Conservation (phyloP, 2,329 filamentous ascomycete genomes). For the Kalaharituber pfeilii region DNA sequence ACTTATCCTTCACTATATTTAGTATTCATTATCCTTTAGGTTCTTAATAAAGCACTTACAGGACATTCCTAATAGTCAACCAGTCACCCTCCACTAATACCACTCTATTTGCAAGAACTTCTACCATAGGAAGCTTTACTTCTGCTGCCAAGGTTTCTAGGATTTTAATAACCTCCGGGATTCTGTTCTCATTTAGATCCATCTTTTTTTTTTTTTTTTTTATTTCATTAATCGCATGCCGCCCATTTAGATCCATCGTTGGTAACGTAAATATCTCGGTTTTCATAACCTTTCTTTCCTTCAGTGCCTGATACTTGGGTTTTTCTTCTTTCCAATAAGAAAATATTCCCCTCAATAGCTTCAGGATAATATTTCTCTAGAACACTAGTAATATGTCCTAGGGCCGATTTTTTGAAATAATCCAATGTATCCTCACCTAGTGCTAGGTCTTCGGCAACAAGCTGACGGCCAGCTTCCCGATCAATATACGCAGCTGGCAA, state of each 20-base stretch:
- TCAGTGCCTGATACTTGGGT: too few species aligned
- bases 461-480: neutral
- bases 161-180: neutral
- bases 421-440: neutral
- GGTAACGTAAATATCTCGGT: neutral
- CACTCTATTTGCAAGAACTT: neutral
- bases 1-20: too few species aligned
- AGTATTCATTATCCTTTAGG: too few species aligned
- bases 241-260: too few species aligned
- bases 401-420: neutral
- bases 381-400: neutral
- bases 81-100: neutral
- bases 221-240: too few species aligned
- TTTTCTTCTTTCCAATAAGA: too few species aligned
- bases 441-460: neutral
- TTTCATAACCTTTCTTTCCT: neutral
- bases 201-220: too few species aligned
- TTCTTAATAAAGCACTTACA: too few species aligned
- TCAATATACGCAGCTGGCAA: neutral
- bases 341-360: too few species aligned
- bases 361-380: neutral
- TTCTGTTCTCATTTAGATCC: neutral
- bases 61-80: neutral
- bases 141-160: neutral
- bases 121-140: neutral